Percentiles rank a stretch among this genome's conserved stretches.
Evolutionary conservation across 441 rosid species (phyloP).

Genomic region (Viola pubescens): DNA sequence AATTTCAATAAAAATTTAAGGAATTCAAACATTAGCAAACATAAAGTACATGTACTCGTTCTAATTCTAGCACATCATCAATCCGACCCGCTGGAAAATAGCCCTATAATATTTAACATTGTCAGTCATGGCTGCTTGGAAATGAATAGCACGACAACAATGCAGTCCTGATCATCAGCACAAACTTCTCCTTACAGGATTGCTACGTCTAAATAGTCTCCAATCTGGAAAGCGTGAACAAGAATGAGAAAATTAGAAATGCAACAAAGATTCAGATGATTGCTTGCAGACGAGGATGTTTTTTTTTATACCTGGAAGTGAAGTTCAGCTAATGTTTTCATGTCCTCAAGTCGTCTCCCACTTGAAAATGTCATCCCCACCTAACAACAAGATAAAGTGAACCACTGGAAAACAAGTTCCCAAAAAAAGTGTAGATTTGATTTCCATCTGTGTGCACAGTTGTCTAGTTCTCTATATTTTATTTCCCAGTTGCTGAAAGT

Average conservation of each 20-base stretch:
- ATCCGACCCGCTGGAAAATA: no score
- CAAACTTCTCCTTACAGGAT: slow-evolving; percentile 26
- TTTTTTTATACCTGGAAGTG: slow-evolving; percentile 53
- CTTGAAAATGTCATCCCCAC: slow-evolving; percentile 70
- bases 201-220: slow-evolving; percentile 90
- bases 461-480: no score
- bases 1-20: no score
- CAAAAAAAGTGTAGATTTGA: not conserved
- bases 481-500: no score
- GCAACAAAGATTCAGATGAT: not conserved
- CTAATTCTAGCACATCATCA: no score
- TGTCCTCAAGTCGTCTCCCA: slow-evolving; percentile 54
- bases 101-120: not conserved
- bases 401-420: not conserved
- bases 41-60: no score
- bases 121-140: not conserved
- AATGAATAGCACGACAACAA: no score
- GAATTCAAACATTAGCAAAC: no score
- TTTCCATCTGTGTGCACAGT: not conserved
- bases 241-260: not conserved
- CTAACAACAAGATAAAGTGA: slow-evolving; percentile 20
- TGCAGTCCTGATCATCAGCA: no score
- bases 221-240: slow-evolving; percentile 45
- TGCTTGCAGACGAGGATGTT: not conserved
- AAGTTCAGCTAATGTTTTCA: slow-evolving; percentile 54